phyloP scores from a whole-genome alignment of 495 filamentous ascomycete genomes.

The Xylaria grammica region DNA sequence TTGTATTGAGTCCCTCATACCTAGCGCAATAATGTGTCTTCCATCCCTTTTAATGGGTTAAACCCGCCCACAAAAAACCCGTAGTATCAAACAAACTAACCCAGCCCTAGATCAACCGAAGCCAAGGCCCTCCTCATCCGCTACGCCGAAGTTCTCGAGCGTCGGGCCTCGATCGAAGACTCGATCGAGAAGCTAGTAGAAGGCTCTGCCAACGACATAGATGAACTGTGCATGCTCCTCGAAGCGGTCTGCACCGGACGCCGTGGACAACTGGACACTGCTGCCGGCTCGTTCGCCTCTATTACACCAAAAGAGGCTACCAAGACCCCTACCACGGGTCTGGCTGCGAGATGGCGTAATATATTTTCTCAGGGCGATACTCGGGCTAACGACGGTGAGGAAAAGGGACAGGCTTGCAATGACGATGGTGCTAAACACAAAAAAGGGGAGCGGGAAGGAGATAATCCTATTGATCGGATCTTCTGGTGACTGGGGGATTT shows the following conservation, averaged over 20 bases:
- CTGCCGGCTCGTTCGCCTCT: slow-evolving; percentile 5
- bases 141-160: slow-evolving; percentile 2
- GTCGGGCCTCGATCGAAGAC: slow-evolving; percentile 10
- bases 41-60: too few species aligned
- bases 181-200: slow-evolving; percentile 7
- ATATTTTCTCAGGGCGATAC: background rate
- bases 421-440: background rate
- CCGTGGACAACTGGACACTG: background rate
- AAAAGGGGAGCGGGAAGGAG: background rate
- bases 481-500: slow-evolving; percentile 6
- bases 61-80: too few species aligned
- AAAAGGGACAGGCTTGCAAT: background rate
- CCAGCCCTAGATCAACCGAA: slow-evolving; percentile 1
- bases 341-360: too few species aligned
- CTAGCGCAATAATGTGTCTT: too few species aligned
- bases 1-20: too few species aligned
- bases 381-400: background rate
- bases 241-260: slow-evolving; percentile 7
- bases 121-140: slow-evolving; percentile 11
- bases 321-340: background rate
- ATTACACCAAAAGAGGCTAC: background rate
- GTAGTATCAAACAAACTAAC: too few species aligned
- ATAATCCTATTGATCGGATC: slow-evolving; percentile 12
- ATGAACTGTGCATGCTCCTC: background rate
- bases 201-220: background rate